Conservation (phyloP, 1,284 basidiomycete genomes). For the Schizopora paradoxa region DNA sequence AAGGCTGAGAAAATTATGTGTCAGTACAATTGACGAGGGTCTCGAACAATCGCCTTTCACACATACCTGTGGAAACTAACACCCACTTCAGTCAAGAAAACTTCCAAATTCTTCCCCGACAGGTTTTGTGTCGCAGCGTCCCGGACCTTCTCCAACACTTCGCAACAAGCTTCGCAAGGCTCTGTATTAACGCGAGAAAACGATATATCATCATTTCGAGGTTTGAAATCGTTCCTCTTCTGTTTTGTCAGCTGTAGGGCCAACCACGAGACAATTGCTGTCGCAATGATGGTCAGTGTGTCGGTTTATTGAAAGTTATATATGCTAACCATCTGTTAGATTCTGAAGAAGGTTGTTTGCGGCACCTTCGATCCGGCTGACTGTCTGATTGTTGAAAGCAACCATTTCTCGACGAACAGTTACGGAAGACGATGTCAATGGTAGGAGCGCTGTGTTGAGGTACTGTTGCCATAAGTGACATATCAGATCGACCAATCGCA, state of each 20-base stretch:
- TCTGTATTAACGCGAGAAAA: conserved; percentile 96
- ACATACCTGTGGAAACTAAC: conserved; percentile 87
- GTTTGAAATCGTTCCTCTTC: conserved; percentile 96
- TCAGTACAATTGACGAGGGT: conserved; percentile 11
- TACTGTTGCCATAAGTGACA: conserved; percentile 98
- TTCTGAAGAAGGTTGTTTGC: conserved; percentile 83
- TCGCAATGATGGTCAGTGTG: conserved; percentile 7
- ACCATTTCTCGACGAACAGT: conserved; percentile 91
- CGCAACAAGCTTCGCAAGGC: conserved; percentile 87
- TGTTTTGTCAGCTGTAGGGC: conserved; percentile 80
- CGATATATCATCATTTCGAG: conserved; percentile 90
- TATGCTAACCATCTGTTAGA: conserved; percentile 69
- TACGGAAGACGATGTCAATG: conserved; percentile 81
- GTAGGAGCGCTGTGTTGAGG: conserved; percentile 85
- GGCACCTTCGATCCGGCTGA: conserved; percentile 84
- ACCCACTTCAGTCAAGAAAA: conserved; percentile 91
- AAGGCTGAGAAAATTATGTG: conserved; percentile 48
- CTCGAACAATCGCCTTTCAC: not conserved
- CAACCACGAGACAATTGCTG: conserved; percentile 69
- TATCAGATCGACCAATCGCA: conserved; percentile 82
- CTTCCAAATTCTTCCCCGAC: conserved; percentile 89
- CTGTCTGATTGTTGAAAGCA: conserved; percentile 87
- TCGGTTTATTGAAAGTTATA: not conserved
- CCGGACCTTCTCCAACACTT: conserved; percentile 76
- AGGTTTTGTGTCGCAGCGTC: conserved; percentile 70